Conservation (phyloP, 2,329 filamentous ascomycete species). For the Xylaria sp. region DNA sequence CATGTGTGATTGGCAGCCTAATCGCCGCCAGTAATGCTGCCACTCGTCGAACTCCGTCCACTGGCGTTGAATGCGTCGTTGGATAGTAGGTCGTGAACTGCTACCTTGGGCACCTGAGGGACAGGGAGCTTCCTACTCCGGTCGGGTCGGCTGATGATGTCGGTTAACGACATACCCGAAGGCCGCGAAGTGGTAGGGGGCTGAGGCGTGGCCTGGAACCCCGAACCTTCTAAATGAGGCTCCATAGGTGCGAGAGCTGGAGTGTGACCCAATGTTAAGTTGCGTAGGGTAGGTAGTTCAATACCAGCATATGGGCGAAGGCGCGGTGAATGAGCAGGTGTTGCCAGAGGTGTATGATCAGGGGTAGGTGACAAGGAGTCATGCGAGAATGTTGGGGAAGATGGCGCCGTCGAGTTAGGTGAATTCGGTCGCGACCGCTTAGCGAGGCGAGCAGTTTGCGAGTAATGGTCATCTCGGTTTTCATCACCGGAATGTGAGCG, state of each 20-base stretch:
- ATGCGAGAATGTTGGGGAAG: slow-evolving; percentile 94
- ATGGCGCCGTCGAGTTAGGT: slow-evolving; percentile 92
- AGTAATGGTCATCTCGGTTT: slow-evolving; percentile 77
- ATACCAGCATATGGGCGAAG: slow-evolving; percentile 79
- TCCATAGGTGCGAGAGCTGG: slow-evolving; percentile 65
- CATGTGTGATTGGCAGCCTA: slow-evolving; percentile 62
- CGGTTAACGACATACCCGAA: slow-evolving; percentile 80
- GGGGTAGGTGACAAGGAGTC: slow-evolving; percentile 94
- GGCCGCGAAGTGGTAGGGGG: slow-evolving; percentile 45
- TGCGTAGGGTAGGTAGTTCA: slow-evolving; percentile 85
- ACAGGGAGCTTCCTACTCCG: slow-evolving; percentile 89
- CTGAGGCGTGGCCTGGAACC: slow-evolving; percentile 51
- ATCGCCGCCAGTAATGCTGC: slow-evolving; percentile 77
- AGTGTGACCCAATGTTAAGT: slow-evolving; percentile 60
- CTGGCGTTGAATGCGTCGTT: slow-evolving; percentile 70
- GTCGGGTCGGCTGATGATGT: slow-evolving; percentile 90
- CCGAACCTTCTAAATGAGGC: slow-evolving; percentile 56
- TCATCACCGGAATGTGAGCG: slow-evolving; percentile 84
- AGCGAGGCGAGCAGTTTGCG: slow-evolving; percentile 68
- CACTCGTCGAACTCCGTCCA: slow-evolving; percentile 77
- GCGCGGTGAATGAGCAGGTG: slow-evolving; percentile 91
- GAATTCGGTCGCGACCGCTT: slow-evolving; percentile 94
- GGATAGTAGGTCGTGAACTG: slow-evolving; percentile 80
- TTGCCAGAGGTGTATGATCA: slow-evolving; percentile 97
- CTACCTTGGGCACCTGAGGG: slow-evolving; percentile 87